phyloP scores from a whole-genome alignment of 345 rosid genomes.

The Aurinia saxatilis region DNA sequence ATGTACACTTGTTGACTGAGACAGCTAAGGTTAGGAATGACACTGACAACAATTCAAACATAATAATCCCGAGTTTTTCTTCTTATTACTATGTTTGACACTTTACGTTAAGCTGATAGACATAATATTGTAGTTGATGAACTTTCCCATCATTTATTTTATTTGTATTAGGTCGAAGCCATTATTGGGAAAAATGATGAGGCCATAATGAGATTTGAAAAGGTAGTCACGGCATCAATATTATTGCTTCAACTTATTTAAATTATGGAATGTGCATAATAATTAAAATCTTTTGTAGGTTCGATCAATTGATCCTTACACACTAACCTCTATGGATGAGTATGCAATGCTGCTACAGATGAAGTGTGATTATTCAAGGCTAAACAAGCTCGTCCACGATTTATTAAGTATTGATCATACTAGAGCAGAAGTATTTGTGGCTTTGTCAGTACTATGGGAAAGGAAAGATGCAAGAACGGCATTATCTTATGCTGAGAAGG shows the following conservation, averaged over 20 bases:
- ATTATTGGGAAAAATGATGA: constrained; percentile 90
- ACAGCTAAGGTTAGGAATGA: constrained; percentile 70
- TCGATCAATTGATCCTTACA: constrained; percentile 82
- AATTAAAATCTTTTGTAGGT: constrained; percentile 50
- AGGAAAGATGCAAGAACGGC: constrained; percentile 84
- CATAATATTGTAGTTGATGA: constrained; percentile 12
- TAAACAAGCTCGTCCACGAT: constrained; percentile 90
- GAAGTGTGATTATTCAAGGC: constrained; percentile 75
- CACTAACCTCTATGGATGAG: constrained; percentile 90
- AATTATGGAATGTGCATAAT: background rate
- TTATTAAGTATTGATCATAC: constrained; percentile 74
- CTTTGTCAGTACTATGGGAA: constrained; percentile 80
- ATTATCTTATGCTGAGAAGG: constrained; percentile 91
- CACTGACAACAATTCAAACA: background rate
- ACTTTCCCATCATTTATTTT: constrained; percentile 23
- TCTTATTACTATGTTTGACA: background rate
- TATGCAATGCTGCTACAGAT: constrained; percentile 89
- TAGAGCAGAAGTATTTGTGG: constrained; percentile 88
- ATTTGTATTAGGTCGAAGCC: constrained; percentile 75
- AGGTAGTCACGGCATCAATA: constrained; percentile 37
- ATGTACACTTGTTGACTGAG: constrained; percentile 84
- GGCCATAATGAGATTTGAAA: constrained; percentile 83
- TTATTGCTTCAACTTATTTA: background rate
- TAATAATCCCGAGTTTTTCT: background rate
- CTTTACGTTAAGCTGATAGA: constrained; percentile 1